Evolutionary conservation across 768 basidiomycete genomes (phyloP), one percentile per base, ranked within the genome.

Genomic region (Mycena epipterygia): DNA sequence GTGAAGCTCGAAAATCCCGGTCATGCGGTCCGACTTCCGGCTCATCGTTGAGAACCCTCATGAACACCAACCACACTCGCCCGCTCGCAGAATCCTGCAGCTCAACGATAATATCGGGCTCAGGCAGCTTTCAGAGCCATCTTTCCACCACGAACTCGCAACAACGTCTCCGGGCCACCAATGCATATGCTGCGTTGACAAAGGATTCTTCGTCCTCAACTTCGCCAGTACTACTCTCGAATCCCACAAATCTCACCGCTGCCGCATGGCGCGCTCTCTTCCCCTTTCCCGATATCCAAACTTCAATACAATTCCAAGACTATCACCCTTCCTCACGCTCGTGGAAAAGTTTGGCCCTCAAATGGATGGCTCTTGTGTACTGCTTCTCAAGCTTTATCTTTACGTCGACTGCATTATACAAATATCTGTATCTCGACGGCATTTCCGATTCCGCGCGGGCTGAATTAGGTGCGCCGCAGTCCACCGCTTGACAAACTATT

Each of bases 81-180:
- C 42, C 64, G 14, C 29, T 65, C 29, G 32, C 64, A 19, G 53
- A 56, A 12, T 67, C 63, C 12, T 49, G 60, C 33, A 42, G 33
- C 19, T 66, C 49, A 3, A 65, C 51, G 37, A 68, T n/a, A n/a
- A n/a, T 66, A 35, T 63, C 68, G 21, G 63, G 58, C 46, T 64
- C 67, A 9, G 53, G 52, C 16, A 62, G 65, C 33, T 27, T 67
- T 17, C 86, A 87, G 63, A 85, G 83, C 57, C 83, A 86, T 74
- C 79, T 87, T 37, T 88, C 86, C 19, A 78, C 78, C 23, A 77
- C 81, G 14, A 84, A 83, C 25, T 82, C 85, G 19, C 78, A 83
- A 37, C 84, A 86, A 64, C 87, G 86, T 53, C 73, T 82, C 30
- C 78, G 84, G 53, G 68, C 79, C 11, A 72, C 75, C 17, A 76